A percentile compares a stretch with the other conserved stretches of the same genome.
These are phyloP conservation scores for Tylopilus cervinicoccineus DNA, from an alignment of 768 basidiomycete species.

Conservation along the genomic window DNA sequence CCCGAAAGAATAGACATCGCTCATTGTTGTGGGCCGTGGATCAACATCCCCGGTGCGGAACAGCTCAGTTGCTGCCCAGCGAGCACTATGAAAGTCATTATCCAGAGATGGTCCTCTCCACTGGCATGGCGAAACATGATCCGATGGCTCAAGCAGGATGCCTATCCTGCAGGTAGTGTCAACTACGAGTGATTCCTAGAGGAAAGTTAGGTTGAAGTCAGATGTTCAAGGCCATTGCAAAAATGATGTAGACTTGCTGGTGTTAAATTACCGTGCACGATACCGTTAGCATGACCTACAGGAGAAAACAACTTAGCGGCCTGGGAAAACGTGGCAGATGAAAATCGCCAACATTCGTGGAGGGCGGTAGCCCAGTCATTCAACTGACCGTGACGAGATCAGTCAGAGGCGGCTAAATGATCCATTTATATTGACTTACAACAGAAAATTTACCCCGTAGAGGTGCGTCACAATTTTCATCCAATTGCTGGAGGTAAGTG, in stretches of 20 bases:
- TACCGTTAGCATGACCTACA: not conserved
- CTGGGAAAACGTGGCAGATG: not conserved
- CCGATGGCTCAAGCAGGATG: not conserved
- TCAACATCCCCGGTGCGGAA: not conserved
- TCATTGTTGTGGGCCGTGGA: conserved; percentile 11
- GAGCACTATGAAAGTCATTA: conserved; percentile 1
- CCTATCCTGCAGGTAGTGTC: conserved; percentile 9
- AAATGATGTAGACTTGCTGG: not conserved
- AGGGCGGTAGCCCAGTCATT: conserved; percentile 9
- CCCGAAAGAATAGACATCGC: conserved; percentile 14
- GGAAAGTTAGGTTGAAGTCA: not conserved
- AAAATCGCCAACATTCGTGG: not conserved
- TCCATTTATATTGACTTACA: conserved; percentile 2
- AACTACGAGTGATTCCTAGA: conserved; percentile 3
- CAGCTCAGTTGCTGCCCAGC: conserved; percentile 13
- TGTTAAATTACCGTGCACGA: conserved; percentile 10
- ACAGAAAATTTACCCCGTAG: not conserved
- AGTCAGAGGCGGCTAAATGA: not conserved
- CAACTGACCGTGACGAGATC: not conserved
- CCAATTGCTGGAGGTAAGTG: too few relatives aligned
- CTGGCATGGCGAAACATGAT: too few relatives aligned
- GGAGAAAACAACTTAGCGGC: not conserved
- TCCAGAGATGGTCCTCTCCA: not conserved
- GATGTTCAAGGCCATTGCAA: not conserved
- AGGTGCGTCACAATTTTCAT: not conserved